Evolutionary conservation across 2,329 filamentous ascomycete species (phyloP), one percentile per base, ranked within the genome.

Genomic region (Sporothrix phasma): DNA sequence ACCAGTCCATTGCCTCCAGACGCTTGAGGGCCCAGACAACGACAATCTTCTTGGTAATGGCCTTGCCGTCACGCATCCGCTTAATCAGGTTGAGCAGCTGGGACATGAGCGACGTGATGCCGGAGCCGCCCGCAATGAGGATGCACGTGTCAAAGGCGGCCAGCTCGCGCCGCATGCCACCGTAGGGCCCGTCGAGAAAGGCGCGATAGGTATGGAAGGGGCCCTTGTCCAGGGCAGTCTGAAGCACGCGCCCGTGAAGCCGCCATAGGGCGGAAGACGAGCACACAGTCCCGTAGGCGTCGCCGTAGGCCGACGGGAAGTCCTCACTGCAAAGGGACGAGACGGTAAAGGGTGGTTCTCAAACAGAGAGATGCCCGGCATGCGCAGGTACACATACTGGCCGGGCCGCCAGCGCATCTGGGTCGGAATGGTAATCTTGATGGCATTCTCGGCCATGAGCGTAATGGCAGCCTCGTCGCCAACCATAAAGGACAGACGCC

Each of bases 331-430:
- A 97, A 7, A 96, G 81, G 0, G 92, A 97, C 2, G 93, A 87
- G 63, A 97, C 92, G 0, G 94, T 97, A 97, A 97, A 0, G 93
- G 93, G 70, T 97, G 94, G 69, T 96, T 97, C 69, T 96, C 90
- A 65, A 97, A 86, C 1, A 95, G 74, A 0, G 92, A 92, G 69
- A 97, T 92, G 1, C 90, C 90, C 0, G 93, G 93, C 88, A 97
- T 96, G 61, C 93, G 86, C 22, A 97, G 81, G 73, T 97, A 97
- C 19, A 97, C 89, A 70, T 95, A 97, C 74, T 97, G 94, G 5
- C 93, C 94, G 0, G 93, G 92, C 72, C 86, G 88, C 93, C 93
- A 97, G 67, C 85, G 87, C 82, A 95, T 89, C 74, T 93, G 90
- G 0, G 93, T 97, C 0, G 93, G 92, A 60, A 97, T 89, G 0